phyloP scores from a whole-genome alignment of 2,329 filamentous ascomycete species.

The Alternaria conjuncta region DNA sequence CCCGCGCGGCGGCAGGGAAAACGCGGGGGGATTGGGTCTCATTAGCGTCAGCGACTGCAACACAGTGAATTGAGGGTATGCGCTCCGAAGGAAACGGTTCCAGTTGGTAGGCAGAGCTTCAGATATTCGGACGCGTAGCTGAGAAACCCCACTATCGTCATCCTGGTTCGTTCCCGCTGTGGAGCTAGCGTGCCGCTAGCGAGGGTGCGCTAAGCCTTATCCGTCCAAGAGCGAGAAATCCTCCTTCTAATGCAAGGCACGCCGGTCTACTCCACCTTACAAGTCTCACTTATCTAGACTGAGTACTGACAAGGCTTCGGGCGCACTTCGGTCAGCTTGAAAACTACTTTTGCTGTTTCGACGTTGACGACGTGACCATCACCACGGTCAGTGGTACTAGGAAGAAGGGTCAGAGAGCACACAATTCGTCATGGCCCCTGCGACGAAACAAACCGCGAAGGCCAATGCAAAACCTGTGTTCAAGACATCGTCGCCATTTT shows the following conservation, averaged over 20 bases:
- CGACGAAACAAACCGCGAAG: constrained; percentile 13
- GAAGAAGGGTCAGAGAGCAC: not conserved
- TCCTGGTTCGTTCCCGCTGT: constrained; percentile 10
- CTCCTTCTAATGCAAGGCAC: constrained; percentile 19
- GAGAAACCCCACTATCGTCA: constrained; percentile 15
- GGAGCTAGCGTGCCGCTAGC: constrained; percentile 8
- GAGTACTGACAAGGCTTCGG: not conserved
- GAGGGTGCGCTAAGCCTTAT: constrained; percentile 6
- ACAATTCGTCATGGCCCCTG: constrained; percentile 27
- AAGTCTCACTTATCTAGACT: not conserved
- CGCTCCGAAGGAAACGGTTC: not conserved
- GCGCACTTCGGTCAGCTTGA: constrained; percentile 7
- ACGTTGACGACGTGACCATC: not conserved
- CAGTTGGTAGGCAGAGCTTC: constrained; percentile 63
- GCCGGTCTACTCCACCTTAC: constrained; percentile 13
- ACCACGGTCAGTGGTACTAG: not conserved
- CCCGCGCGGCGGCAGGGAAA: constrained; percentile 26
- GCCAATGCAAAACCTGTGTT: constrained; percentile 61
- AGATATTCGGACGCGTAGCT: constrained; percentile 3
- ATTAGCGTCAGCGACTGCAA: constrained; percentile 31
- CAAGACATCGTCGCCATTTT: constrained; percentile 71
- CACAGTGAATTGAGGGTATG: not conserved
- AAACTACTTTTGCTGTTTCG: not conserved
- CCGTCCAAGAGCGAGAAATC: constrained; percentile 5
- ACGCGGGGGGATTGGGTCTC: constrained; percentile 26